A percentile compares a stretch with the other conserved stretches of the same genome.
These are phyloP conservation scores for Sarocladium kiliense DNA, from an alignment of 2,329 filamentous ascomycete genomes.

Conservation along the genomic window DNA sequence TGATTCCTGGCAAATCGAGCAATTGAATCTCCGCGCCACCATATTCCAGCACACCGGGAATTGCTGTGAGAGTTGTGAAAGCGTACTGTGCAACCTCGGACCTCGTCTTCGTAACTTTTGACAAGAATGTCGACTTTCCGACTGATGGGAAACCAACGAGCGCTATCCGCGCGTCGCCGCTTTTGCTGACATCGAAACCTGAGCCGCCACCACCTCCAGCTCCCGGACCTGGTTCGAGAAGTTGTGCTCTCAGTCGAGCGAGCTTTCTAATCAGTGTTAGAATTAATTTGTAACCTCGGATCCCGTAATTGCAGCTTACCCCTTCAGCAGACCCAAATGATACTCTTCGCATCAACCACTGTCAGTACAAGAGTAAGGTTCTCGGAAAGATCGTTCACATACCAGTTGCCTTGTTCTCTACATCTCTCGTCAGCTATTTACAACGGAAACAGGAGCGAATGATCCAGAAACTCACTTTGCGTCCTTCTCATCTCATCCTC, in stretches of 20 bases:
- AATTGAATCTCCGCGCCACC: conserved; percentile 97
- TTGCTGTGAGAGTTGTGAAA: conserved; percentile 96
- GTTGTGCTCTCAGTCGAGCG: conserved; percentile 85
- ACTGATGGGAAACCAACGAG: conserved; percentile 98
- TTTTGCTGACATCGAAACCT: conserved; percentile 93
- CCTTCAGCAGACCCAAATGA: conserved; percentile 95
- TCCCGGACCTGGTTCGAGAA: conserved; percentile 83
- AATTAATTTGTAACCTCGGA: background rate
- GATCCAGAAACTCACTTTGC: conserved; percentile 65
- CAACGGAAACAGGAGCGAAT: background rate
- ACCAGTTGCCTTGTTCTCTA: conserved; percentile 99
- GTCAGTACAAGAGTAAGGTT: background rate
- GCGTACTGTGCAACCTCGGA: conserved; percentile 94
- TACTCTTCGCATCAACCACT: conserved; percentile 61
- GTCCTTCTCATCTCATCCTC: conserved; percentile 99
- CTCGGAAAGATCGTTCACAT: conserved; percentile 29
- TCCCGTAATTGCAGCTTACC: conserved; percentile 46
- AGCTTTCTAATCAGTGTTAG: conserved; percentile 65
- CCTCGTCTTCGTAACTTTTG: conserved; percentile 96
- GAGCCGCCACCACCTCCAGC: conserved; percentile 71
- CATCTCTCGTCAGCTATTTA: conserved; percentile 22
- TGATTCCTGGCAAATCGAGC: conserved; percentile 95
- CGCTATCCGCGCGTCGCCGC: conserved; percentile 91
- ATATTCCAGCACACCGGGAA: conserved; percentile 95
- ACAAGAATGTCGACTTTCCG: conserved; percentile 97